Evolutionary conservation across 169 alveolate species (phyloP).

Genomic region (Babesia ovata): DNA sequence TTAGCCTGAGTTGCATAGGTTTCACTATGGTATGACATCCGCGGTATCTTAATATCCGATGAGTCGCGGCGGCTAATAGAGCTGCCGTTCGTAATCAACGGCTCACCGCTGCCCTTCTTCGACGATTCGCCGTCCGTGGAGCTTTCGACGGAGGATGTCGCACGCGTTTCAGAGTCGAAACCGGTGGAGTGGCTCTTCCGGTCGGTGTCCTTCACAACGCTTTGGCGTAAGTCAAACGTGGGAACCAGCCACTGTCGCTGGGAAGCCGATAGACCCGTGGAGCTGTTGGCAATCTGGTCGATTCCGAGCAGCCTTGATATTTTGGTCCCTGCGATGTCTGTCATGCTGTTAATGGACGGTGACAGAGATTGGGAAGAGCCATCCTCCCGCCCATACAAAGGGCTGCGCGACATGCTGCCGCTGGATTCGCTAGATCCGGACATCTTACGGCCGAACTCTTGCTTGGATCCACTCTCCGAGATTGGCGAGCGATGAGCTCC

Average conservation of each 20-base stretch:
- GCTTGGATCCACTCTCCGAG: background rate
- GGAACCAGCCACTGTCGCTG: conserved; percentile 34
- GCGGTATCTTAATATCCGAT: too few relatives aligned
- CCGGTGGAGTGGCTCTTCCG: too few relatives aligned
- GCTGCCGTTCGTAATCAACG: too few relatives aligned
- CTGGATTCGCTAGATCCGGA: too few relatives aligned
- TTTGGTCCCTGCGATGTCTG: conserved; percentile 30
- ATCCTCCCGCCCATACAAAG: background rate
- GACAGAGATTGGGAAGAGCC: background rate
- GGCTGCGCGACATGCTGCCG: too few relatives aligned
- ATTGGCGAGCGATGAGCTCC: background rate
- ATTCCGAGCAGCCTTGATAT: conserved; percentile 26
- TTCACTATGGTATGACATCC: too few relatives aligned
- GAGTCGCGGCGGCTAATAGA: too few relatives aligned
- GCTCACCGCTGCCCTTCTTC: too few relatives aligned
- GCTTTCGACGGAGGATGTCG: too few relatives aligned
- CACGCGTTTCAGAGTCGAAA: too few relatives aligned
- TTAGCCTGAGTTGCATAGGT: too few relatives aligned
- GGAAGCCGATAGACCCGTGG: conserved; percentile 27
- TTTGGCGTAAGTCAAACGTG: background rate
- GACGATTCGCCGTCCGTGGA: too few relatives aligned
- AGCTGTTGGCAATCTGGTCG: conserved; percentile 5
- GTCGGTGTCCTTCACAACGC: background rate
- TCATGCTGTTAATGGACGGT: background rate
- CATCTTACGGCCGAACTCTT: background rate